Evolutionary conservation across 2,329 filamentous ascomycete species (phyloP).

Genomic region (Fusarium pseudograminearum): DNA sequence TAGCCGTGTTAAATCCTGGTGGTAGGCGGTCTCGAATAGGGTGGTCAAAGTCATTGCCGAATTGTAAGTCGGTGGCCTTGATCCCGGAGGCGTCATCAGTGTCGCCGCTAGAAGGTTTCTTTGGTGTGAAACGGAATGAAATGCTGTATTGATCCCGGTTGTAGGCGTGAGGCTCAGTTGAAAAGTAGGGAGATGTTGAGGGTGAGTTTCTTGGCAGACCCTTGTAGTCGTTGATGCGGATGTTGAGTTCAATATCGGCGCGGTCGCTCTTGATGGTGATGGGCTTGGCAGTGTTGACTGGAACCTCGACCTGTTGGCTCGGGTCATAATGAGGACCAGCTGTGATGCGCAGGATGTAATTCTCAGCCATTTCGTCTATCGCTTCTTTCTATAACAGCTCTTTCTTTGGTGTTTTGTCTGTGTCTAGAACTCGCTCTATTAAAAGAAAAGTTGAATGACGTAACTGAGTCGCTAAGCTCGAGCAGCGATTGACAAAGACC

Average conservation of each 20-base stretch:
- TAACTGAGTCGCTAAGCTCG: constrained; percentile 13
- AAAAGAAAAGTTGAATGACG: constrained; percentile 25
- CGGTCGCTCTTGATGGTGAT: constrained; percentile 72
- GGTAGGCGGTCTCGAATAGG: constrained; percentile 89
- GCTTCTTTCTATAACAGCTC: neutral
- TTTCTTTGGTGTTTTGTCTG: neutral
- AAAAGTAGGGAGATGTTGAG: constrained; percentile 81
- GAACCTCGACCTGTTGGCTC: constrained; percentile 77
- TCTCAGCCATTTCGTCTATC: constrained; percentile 66
- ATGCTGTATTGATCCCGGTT: constrained; percentile 87
- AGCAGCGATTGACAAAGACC: neutral
- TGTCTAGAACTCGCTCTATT: constrained; percentile 4
- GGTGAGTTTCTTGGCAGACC: constrained; percentile 81
- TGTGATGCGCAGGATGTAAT: constrained; percentile 85
- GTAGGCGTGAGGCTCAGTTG: constrained; percentile 71
- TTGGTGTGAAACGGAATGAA: constrained; percentile 81
- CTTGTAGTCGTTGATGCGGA: constrained; percentile 75
- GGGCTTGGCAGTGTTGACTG: constrained; percentile 77
- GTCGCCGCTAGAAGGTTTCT: constrained; percentile 51
- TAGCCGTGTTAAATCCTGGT: constrained; percentile 85
- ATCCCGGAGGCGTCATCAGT: constrained; percentile 60
- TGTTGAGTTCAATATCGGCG: constrained; percentile 75
- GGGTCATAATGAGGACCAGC: constrained; percentile 82
- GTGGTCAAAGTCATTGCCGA: constrained; percentile 95
- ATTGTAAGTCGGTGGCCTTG: constrained; percentile 79